Evolutionary conservation across 1,284 basidiomycete species (phyloP).

Genomic region (Meira miltonrushii): DNA sequence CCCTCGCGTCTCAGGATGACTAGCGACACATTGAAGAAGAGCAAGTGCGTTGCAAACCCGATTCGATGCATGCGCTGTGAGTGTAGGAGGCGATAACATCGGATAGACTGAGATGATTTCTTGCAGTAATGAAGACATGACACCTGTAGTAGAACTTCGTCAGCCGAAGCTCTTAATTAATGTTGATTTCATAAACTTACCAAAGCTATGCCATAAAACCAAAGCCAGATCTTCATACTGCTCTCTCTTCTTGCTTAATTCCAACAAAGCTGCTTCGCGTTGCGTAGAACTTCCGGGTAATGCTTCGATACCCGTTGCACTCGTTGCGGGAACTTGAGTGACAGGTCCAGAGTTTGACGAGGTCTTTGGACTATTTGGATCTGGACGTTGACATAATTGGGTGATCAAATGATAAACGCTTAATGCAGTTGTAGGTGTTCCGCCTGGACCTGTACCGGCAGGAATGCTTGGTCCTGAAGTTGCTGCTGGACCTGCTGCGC

Average conservation of each 20-base stretch:
- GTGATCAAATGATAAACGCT: constrained; percentile 50
- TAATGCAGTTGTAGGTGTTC: constrained; percentile 45
- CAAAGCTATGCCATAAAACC: constrained; percentile 98
- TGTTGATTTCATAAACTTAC: constrained; percentile 58
- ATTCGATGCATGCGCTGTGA: constrained; percentile 98
- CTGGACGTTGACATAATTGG: constrained; percentile 49
- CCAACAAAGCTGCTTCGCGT: constrained; percentile 58
- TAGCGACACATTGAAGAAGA: constrained; percentile 85
- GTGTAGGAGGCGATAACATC: constrained; percentile 84
- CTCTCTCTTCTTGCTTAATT: constrained; percentile 97
- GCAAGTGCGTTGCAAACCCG: constrained; percentile 98
- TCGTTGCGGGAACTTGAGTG: background rate
- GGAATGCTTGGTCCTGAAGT: constrained; percentile 38
- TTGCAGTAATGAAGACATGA: constrained; percentile 96
- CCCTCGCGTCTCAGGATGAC: constrained; percentile 47
- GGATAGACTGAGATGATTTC: constrained; percentile 99
- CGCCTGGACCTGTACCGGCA: constrained; percentile 40
- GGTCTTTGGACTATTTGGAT: background rate
- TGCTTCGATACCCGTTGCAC: constrained; percentile 10
- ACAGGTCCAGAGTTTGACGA: background rate
- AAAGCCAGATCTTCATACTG: constrained; percentile 97
- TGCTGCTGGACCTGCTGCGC: constrained; percentile 37
- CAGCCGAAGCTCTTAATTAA: background rate
- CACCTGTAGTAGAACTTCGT: constrained; percentile 60
- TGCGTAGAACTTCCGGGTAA: constrained; percentile 41